Conservation (phyloP, 495 filamentous ascomycete genomes). For the Penicillium salamii region DNA sequence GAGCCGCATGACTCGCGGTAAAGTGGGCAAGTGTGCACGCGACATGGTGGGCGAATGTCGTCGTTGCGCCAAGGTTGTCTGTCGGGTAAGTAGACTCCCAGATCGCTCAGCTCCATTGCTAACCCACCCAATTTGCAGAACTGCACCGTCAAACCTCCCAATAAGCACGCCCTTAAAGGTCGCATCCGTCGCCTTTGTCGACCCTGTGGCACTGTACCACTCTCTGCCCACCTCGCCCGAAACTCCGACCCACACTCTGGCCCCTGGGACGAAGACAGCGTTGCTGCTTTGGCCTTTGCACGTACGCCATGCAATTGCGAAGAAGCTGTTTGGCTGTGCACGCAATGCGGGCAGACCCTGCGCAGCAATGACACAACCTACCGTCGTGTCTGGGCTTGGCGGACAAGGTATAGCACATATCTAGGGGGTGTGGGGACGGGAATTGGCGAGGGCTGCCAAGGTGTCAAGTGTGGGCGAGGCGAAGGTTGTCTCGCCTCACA, state of each 20-base stretch:
- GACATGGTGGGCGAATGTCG: slow-evolving; percentile 84
- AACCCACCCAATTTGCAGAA: slow-evolving; percentile 60
- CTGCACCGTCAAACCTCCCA: slow-evolving; percentile 76
- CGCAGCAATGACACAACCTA: slow-evolving; percentile 70
- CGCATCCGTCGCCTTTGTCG: slow-evolving; percentile 78
- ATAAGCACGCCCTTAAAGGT: slow-evolving; percentile 54
- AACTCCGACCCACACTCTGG: slow-evolving; percentile 1
- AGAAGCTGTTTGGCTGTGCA: slow-evolving; percentile 73
- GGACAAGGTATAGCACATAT: slow-evolving; percentile 75
- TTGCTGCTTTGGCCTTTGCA: slow-evolving; percentile 40
- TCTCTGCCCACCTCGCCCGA: slow-evolving; percentile 36
- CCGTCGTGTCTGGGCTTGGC: slow-evolving; percentile 81
- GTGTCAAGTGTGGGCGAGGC: slow-evolving; percentile 77
- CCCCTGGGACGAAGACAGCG: neutral
- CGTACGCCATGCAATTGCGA: slow-evolving; percentile 68
- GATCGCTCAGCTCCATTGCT: neutral
- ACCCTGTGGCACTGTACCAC: slow-evolving; percentile 64
- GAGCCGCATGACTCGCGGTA: slow-evolving; percentile 55
- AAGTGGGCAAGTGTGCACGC: slow-evolving; percentile 71
- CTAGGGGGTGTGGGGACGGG: slow-evolving; percentile 78
- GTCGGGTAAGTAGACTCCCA: slow-evolving; percentile 55
- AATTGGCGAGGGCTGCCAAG: slow-evolving; percentile 83
- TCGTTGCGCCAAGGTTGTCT: slow-evolving; percentile 71
- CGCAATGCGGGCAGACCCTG: slow-evolving; percentile 69
- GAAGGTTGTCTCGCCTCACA: slow-evolving; percentile 64